Evolutionary conservation across 164 flowering plant genomes (phyloP), one percentile per base, ranked within the genome.

Genomic region (Santalum album): DNA sequence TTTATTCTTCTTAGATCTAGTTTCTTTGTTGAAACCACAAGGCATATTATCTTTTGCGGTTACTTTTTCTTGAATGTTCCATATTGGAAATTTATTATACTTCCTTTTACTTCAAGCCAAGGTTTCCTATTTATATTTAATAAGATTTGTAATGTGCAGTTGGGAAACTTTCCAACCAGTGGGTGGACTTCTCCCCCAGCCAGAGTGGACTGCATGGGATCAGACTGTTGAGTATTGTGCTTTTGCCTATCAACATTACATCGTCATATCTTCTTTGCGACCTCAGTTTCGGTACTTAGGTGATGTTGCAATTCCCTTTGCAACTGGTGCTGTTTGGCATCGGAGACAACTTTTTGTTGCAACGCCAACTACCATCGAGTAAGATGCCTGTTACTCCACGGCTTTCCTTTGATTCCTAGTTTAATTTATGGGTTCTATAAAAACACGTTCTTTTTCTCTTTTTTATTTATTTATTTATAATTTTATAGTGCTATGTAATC

Each of bases 171-270:
- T 80, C 79, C 80, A 92, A 69, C 92, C 99, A 51, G 87, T 92
- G 34, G 86, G 99, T 49, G 84, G 82, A 57, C 85, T 87, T 67
- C 88, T 92, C 57, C 84, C 99, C 53, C 99, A 92, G 70, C 99
- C 99, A 54, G 99, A 92, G 67, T 92, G 97, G 97, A 75, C 97
- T 66, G 97, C 94, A 57, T 92, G 99, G 99, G 99, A 92, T 65
- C 91, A 89, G 69, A 87, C 95, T 51, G 97, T 92, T 63, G 97
- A 92, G 64, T 92, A 92, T 67, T 92, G 99, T 82, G 99, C 99
- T 55, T 89, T 89, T 77, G 97, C 84, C 24, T 92, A 92, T 67
- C 96, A 79, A 42, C 83, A 80, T 24, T 83, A 89, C 67, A 85
- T 92, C 48, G 91, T 87, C 60, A 79, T 92, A 64, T 84, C 97